Base-by-base conservation (phyloP, 257 asterid genomes). In the Ophiorrhiza pumila region DNA sequence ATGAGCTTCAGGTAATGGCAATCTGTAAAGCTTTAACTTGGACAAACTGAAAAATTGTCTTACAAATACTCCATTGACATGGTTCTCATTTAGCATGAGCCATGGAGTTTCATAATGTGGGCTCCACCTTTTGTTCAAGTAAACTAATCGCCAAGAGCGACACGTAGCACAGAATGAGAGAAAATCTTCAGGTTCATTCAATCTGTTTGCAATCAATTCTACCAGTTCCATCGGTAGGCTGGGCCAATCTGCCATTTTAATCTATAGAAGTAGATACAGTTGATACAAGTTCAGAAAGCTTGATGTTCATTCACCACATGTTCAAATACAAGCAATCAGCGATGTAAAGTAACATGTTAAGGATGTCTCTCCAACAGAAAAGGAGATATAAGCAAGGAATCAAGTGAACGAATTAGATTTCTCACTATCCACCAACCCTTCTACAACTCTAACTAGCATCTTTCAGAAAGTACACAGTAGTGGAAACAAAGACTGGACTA, bases 21-120 rank as follows among this genome's bases (percentile, higher is more conserved):
- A 62, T 34, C 52, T 62, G 68, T 60, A 76, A 68, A 50, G 55
- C 65, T 61, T 80, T 23, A 59, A 23, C 46, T 42, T 72, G 72
- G 68, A 80, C 23, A 78, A 78, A 68, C 75, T 39, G 63, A 43
- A 71, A 55, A 76, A 73, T 56, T 34, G 39, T 14, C 78, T 72
- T 34, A 5, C 25, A n/a, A 41, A 59, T 6, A n/a, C 53, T 47
- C 53, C 53, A 47, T 47, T 47, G 15, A 42, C 41, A 34, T 29
- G 63, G 27, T 53, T 72, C 69, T 72, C 80, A 27, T 80, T 59
- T 52, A 76, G 78, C 76, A 80, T 71, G 31, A 80, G 57, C 80
- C 74, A 80, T 18, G 83, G 83, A 32, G 76, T 55, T 42, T 74
- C 49, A 11, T 76, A 70, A 59, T 74, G 10, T 1, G 69, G 20